Percentiles rank a stretch among this genome's conserved stretches.
phyloP scores from a whole-genome alignment of 208 protist genomes.

The Trypanosoma cruzi region DNA sequence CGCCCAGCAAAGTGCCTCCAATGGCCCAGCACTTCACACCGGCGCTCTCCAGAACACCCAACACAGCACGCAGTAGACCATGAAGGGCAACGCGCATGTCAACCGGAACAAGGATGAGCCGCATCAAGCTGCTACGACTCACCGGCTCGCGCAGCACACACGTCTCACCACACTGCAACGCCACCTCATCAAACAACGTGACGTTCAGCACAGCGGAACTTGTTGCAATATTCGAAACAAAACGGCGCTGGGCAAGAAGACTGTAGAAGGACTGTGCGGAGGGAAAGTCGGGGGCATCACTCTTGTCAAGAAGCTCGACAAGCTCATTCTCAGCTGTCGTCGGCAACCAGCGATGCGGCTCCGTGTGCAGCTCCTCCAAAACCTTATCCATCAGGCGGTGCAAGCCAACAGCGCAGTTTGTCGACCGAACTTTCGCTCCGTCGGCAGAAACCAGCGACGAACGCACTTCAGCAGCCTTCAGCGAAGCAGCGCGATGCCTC shows the following conservation, averaged over 20 bases:
- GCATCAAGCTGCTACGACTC: slow-evolving; percentile 14
- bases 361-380: background rate
- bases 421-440: background rate
- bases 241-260: slow-evolving; percentile 8
- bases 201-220: background rate
- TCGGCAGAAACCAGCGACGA: background rate
- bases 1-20: slow-evolving; percentile 39
- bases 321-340: slow-evolving; percentile 24
- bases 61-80: slow-evolving; percentile 14
- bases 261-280: slow-evolving; percentile 15
- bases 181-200: slow-evolving; percentile 12
- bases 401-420: background rate
- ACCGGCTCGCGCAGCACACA: slow-evolving; percentile 10
- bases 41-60: slow-evolving; percentile 7
- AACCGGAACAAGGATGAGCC: slow-evolving; percentile 13
- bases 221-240: background rate
- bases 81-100: slow-evolving; percentile 14
- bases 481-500: background rate
- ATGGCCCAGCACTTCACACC: slow-evolving; percentile 28
- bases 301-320: slow-evolving; percentile 24
- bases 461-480: background rate
- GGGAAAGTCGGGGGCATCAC: background rate
- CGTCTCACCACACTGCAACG: background rate
- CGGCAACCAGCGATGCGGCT: slow-evolving; percentile 14
- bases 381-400: background rate